Base-by-base conservation (phyloP, 1,284 basidiomycete species). In the Leccinum subspadiceum region DNA sequence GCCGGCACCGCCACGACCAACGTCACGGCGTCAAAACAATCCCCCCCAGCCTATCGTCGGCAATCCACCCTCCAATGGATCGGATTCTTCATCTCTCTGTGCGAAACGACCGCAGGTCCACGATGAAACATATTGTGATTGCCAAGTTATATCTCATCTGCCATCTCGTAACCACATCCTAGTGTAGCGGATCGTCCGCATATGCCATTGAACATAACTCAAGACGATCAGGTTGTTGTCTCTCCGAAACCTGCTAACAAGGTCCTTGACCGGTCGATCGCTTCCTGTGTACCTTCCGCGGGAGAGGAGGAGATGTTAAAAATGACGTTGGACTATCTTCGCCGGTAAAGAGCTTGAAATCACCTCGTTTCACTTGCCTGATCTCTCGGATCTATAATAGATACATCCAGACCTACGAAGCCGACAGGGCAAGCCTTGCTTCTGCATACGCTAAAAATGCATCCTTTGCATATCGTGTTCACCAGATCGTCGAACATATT, bases 291-390 rank as follows among this genome's bases (percentile, higher is more conserved):
- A 29, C 26, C 54, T 53, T 57, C 62, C 33, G 24, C 49, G 31
- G 62, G 31, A 52, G 72, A 73, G 49, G 66, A 69, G 3, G 62
- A 60, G 33, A 70, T 72, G 59, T 62, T 71, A 15, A 65, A 70
- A 57, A 73, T 74, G 72, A 66, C 70, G 20, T 49, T 73, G 53
- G 29, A 60, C 53, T 75, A 68, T 67, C 63, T 75, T 65, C 57
- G 55, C 39, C 68, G 64, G 72, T 74, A 62, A 46, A 73, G 55
- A 44, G 46, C 17, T 41, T 44, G 46, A 9, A 37, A 24, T 13
- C 17, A 17, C 53, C 60, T 24, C 22, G 17, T 53, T 31, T 24
- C 20, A 10, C 17, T 55, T 13, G n/a, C 39, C 57, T 64, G 56
- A 70, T 44, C 33, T 4, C 33, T 56, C 12, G 46, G 54, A 24